Conservation (phyloP, 139 green algal genomes). For the Tetradesmus lagerheimii region DNA sequence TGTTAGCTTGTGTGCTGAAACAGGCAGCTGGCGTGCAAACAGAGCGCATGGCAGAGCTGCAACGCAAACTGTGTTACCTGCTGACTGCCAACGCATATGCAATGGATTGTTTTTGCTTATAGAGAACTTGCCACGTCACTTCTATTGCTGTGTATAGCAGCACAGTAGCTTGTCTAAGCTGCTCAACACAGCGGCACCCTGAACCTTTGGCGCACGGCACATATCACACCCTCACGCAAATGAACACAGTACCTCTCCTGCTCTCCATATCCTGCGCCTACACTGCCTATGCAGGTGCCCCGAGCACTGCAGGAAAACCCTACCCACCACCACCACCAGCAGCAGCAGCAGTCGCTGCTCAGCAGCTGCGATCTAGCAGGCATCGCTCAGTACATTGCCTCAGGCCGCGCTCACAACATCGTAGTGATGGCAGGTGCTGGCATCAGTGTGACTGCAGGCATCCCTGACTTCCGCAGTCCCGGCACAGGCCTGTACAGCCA, state of each 20-base stretch:
- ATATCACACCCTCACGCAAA: too few relatives aligned
- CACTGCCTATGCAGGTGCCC: neutral
- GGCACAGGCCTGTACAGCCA: slow-evolving; percentile 77
- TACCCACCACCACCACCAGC: slow-evolving; percentile 1
- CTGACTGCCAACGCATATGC: too few relatives aligned
- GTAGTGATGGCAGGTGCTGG: slow-evolving; percentile 81
- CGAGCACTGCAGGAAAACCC: neutral
- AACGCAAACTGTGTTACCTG: neutral
- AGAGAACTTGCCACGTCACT: too few relatives aligned
- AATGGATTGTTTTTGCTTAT: too few relatives aligned
- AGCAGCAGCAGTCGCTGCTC: slow-evolving; percentile 25
- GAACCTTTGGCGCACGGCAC: too few relatives aligned
- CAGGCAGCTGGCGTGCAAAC: neutral
- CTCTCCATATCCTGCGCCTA: too few relatives aligned
- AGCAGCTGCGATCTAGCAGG: slow-evolving; percentile 23
- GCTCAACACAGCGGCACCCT: too few relatives aligned
- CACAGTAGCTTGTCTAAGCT: too few relatives aligned
- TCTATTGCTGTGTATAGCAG: too few relatives aligned
- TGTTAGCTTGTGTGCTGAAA: neutral
- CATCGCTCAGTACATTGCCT: slow-evolving; percentile 22
- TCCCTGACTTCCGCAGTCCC: slow-evolving; percentile 78
- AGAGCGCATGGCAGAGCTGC: neutral
- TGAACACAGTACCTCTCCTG: too few relatives aligned
- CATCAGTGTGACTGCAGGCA: slow-evolving; percentile 77
- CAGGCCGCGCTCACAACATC: slow-evolving; percentile 50